Evolutionary conservation across 805 yeast genomes (phyloP).

Genomic region (Zygosaccharomyces siamensis): DNA sequence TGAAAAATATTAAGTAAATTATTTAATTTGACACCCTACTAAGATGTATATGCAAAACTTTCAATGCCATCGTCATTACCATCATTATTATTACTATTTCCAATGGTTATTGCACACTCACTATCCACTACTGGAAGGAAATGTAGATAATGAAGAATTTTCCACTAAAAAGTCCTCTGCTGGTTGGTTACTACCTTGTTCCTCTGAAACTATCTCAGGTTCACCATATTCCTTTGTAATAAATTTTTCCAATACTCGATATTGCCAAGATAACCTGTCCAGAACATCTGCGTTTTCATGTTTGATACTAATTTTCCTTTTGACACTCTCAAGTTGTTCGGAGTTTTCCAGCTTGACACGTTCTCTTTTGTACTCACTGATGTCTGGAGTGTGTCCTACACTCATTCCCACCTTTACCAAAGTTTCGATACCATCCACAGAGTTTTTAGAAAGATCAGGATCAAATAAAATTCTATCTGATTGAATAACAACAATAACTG

Average conservation of each 20-base stretch:
- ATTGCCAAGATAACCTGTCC: slow-evolving; percentile 31
- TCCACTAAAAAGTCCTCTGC: slow-evolving; percentile 1
- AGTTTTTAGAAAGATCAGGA: slow-evolving; percentile 64
- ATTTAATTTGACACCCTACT: background rate
- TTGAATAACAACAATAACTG: slow-evolving; percentile 65
- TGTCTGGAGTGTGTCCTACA: slow-evolving; percentile 64
- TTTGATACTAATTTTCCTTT: slow-evolving; percentile 28
- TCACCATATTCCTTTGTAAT: slow-evolving; percentile 11
- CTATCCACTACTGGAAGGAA: slow-evolving; percentile 4
- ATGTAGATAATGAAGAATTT: slow-evolving; percentile 6
- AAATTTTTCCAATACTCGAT: slow-evolving; percentile 19
- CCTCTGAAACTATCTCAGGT: slow-evolving; percentile 5
- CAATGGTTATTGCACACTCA: background rate
- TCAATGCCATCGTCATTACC: background rate
- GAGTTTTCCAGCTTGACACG: slow-evolving; percentile 34
- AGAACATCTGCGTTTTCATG: slow-evolving; percentile 19
- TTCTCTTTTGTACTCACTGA: slow-evolving; percentile 46
- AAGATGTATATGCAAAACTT: background rate
- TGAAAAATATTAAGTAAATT: background rate
- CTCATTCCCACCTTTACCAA: slow-evolving; percentile 87
- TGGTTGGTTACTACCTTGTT: background rate
- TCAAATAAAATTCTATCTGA: slow-evolving; percentile 54
- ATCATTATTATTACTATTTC: background rate
- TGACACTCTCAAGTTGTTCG: slow-evolving; percentile 27
- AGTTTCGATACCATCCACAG: slow-evolving; percentile 69